phyloP scores from a whole-genome alignment of 176 grass and related monocot genomes.

The Juncus inflexus region DNA sequence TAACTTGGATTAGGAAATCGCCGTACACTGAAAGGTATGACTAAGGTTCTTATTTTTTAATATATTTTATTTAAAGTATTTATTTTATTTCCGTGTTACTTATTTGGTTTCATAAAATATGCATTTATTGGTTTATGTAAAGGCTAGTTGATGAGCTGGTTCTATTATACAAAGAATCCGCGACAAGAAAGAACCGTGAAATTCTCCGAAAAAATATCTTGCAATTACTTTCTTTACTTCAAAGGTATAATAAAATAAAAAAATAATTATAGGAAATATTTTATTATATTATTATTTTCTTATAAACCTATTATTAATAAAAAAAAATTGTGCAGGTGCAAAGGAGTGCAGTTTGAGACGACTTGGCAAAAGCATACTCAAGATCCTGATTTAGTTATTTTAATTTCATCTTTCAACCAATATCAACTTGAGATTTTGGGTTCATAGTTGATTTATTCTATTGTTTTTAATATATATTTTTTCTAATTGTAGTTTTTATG shows the following conservation, averaged over 20 bases:
- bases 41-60: not conserved
- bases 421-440: slow-evolving; percentile 24
- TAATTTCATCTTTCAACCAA: slow-evolving; percentile 49
- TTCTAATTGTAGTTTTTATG: no score
- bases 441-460: no score
- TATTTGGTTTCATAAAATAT: not conserved
- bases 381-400: slow-evolving; percentile 59
- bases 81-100: not conserved
- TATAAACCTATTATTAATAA: not conserved
- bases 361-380: slow-evolving; percentile 77
- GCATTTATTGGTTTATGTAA: not conserved
- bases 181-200: slow-evolving; percentile 52
- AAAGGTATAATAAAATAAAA: slow-evolving; percentile 45
- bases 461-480: no score
- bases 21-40: slow-evolving; percentile 62
- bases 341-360: slow-evolving; percentile 64
- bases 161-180: slow-evolving; percentile 82
- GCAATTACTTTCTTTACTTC: slow-evolving; percentile 48
- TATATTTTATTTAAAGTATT: slow-evolving; percentile 6
- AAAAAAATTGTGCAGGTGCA: slow-evolving; percentile 44
- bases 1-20: slow-evolving; percentile 86
- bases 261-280: not conserved
- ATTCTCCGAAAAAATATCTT: slow-evolving; percentile 43
- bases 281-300: no score
- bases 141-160: slow-evolving; percentile 81